Percentiles rank a stretch among this genome's conserved stretches.
These are phyloP conservation scores for Xylaria curta DNA, from an alignment of 495 filamentous ascomycete genomes.

Conservation along the genomic window DNA sequence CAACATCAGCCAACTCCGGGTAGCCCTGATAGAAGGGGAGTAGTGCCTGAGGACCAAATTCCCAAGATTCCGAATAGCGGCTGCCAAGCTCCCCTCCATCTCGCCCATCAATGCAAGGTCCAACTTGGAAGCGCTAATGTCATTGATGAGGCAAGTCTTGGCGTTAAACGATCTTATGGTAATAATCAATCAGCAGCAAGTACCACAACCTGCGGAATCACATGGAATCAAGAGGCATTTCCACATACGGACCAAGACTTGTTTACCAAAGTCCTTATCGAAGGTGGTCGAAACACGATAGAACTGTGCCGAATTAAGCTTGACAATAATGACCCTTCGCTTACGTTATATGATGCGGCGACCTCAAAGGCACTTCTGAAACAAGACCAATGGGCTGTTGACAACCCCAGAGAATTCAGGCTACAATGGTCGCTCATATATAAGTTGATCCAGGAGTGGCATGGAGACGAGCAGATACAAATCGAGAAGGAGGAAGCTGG, in stretches of 20 bases:
- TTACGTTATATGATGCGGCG: not conserved
- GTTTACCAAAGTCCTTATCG: not conserved
- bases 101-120: not conserved
- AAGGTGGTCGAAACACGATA: not conserved
- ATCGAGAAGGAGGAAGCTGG: not conserved
- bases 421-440: not conserved
- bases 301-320: not conserved
- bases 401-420: not conserved
- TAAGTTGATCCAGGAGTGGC: not conserved
- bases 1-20: not conserved
- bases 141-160: not conserved
- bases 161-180: not conserved
- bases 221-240: not conserved
- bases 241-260: not conserved
- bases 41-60: not conserved
- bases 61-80: not conserved
- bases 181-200: not conserved
- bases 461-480: not conserved
- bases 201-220: not conserved
- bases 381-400: not conserved
- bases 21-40: not conserved
- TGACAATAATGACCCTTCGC: not conserved
- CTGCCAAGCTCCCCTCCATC: not conserved
- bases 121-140: not conserved
- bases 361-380: not conserved